Base-by-base conservation (phyloP, 2,329 filamentous ascomycete species). In the Fulvia fulva region DNA sequence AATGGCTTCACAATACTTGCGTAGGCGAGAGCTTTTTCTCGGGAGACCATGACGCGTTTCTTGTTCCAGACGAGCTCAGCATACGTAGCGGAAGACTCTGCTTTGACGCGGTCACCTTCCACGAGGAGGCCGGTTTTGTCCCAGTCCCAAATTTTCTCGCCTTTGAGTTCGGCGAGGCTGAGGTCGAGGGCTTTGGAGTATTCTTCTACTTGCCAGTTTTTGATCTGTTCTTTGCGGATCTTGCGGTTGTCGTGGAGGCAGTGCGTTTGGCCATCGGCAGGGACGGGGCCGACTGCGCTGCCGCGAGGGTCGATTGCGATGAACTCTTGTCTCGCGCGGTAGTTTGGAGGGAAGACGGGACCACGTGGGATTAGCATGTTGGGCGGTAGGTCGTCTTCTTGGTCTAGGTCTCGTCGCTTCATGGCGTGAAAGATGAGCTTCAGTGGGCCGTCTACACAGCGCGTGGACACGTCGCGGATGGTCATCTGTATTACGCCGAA, bases 401-500 rank as follows among this genome's bases (percentile, higher is more conserved):
- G 54, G 23, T 60, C 53, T 14, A 52, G 51, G 11, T 57, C 57
- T 23, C 58, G 51, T 30, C 68, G 58, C 9, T 61, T 63, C n/a
- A 59, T 53, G 25, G 69, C 66, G 49, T 71, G 67, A 57, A 76
- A 76, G 26, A 70, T 65, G 21, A 77, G 63, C 0, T 66, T 63
- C 14, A 77, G 62, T 2, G 54, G 30, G 12, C 66, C 53, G 59
- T 70, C 58, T 54, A 65, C 25, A 63, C 71, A 63, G 57, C 63
- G 25, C 45, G 59, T 30, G 30, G 68, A 56, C 61, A 76, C 66
- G 23, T 73, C 69, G 54, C 68, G 70, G 57, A 77, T 74, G 2
- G 73, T 69, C 46, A 67, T 65, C 58, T 76, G 63, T 53, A 78
- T 67, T 49, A 75, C 73, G n/a, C 71, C 73, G 51, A 77, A 77